These are phyloP conservation scores for Aspergillus fumigatus DNA, from an alignment of 2,329 filamentous ascomycete genomes.

Conservation along the genomic window DNA sequence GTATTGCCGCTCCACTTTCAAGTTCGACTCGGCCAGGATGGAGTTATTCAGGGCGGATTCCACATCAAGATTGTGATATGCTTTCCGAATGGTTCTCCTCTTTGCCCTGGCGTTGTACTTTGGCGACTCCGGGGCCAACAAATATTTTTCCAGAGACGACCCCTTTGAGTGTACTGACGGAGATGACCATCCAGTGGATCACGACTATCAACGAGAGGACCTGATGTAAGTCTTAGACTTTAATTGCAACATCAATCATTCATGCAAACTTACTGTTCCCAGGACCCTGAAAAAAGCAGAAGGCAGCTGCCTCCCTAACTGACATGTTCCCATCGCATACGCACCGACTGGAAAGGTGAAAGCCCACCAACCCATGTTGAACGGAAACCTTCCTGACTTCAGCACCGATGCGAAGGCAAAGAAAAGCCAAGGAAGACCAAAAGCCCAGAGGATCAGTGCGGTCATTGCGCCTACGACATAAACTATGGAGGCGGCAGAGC, in stretches of 20 bases:
- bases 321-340: constrained; percentile 42
- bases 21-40: background rate
- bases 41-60: background rate
- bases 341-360: constrained; percentile 56
- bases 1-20: background rate
- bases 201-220: background rate
- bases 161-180: background rate
- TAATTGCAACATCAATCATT: background rate
- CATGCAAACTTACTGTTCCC: constrained; percentile 38
- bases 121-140: background rate
- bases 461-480: constrained; percentile 25
- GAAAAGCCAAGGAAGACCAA: constrained; percentile 31
- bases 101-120: background rate
- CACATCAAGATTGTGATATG: background rate
- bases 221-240: background rate
- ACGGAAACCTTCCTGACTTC: constrained; percentile 40
- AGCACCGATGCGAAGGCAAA: constrained; percentile 27
- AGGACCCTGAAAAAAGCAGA: constrained; percentile 52
- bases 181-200: background rate
- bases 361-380: constrained; percentile 59
- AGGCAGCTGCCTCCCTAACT: constrained; percentile 46
- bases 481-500: constrained; percentile 20
- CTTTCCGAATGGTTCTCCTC: background rate
- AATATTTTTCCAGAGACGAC: background rate
- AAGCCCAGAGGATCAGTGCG: constrained; percentile 31